Evolutionary conservation across 441 rosid genomes (phyloP), one percentile per base, ranked within the genome.

Genomic region (Breynia disticha): DNA sequence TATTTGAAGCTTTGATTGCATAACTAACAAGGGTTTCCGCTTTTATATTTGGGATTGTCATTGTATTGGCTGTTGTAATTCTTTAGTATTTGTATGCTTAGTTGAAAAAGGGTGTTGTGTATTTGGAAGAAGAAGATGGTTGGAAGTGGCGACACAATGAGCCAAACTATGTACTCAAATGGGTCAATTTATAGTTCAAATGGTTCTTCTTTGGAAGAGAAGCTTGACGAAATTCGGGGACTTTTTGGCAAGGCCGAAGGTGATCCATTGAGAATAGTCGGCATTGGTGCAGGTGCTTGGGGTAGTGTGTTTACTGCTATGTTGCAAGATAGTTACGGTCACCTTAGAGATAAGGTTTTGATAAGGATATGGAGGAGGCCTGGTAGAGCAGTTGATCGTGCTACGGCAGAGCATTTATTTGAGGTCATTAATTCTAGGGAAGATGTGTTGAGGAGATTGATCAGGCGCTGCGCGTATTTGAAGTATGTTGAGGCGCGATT

Each of bases 241-340:
- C 67, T 84, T 13, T 44, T 86, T 41, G 89, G 86, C 7, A 89
- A 93, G 67, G 65, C 87, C 0, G 87, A 84, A 16, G 87, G 86
- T 11, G 97, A 89, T 70, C 97, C 97, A 0, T 54, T 93, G 22
- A 84, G 86, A 62, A 80, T 89, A 50, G 97, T 83, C 16, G 91
- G 97, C 17, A 75, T 93, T 32, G 99, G 99, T 24, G 97, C 96
- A 0, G 97, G 99, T 55, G 99, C 97, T 56, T 93, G 99, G 97
- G 97, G 97, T 14, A 89, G 97, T 67, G 99, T 89, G 41, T 93
- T 89, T 64, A 72, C 87, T 64, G 95, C 99, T 41, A 71, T 88
- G 76, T 63, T 93, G 63, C 99, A 93, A 72, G 95, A 89, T 16
- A 73, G 79, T 65, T 93, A 86, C 59, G 95, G 97, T 54, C 73